phyloP scores from a whole-genome alignment of 202 grass and related monocot genomes.

The Digitaria exilis region DNA sequence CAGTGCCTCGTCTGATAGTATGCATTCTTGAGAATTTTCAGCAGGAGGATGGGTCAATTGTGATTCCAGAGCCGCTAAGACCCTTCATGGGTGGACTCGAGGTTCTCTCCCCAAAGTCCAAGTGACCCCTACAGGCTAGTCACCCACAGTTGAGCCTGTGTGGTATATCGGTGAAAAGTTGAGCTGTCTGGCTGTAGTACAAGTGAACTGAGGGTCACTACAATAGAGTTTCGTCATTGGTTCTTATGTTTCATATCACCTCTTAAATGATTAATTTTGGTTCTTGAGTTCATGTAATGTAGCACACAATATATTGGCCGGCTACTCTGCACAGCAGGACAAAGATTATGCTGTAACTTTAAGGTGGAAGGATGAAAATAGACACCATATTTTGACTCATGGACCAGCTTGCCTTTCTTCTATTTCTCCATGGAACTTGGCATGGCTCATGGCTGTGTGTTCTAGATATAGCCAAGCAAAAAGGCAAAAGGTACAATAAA shows the following conservation, averaged over 20 bases:
- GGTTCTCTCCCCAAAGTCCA: conserved; percentile 50
- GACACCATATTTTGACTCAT: not conserved
- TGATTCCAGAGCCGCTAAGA: conserved; percentile 70
- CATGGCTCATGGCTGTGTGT: not conserved
- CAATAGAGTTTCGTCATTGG: not conserved
- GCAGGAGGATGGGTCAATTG: conserved; percentile 61
- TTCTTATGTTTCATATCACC: not conserved
- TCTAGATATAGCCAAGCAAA: not conserved
- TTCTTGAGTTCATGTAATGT: not conserved
- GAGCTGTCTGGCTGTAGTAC: too few species aligned
- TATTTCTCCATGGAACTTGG: not conserved
- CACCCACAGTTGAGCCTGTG: not conserved
- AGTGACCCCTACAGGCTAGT: conserved; percentile 1
- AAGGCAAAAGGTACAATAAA: not conserved
- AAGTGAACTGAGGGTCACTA: not conserved
- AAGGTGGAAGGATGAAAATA: not conserved
- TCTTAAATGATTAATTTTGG: not conserved
- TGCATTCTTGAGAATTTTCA: conserved; percentile 90
- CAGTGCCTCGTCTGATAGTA: conserved; percentile 83
- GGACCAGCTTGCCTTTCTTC: not conserved
- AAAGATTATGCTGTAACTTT: not conserved
- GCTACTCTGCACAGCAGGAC: not conserved
- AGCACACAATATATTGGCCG: not conserved
- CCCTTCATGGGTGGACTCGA: conserved; percentile 75
- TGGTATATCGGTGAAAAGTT: not conserved